phyloP scores from a whole-genome alignment of 257 asterid genomes.

The Primulina tabacum region DNA sequence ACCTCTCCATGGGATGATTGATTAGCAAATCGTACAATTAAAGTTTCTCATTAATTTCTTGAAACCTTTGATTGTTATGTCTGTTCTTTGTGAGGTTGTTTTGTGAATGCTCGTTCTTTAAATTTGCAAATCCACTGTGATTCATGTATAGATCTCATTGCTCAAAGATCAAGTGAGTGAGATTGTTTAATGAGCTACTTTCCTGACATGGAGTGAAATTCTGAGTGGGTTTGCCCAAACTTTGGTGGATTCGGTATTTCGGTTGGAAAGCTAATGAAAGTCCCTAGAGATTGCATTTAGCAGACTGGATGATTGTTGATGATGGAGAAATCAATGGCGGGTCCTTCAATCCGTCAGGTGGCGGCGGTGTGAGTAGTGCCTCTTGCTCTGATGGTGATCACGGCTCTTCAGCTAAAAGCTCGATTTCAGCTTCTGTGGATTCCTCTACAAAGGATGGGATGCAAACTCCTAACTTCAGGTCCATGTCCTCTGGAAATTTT shows the following conservation, averaged over 20 bases:
- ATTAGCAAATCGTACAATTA: constrained; percentile 23
- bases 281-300: constrained; percentile 57
- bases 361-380: constrained; percentile 48
- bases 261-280: constrained; percentile 55
- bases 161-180: constrained; percentile 28
- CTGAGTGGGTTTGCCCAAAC: constrained; percentile 78
- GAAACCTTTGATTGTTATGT: not conserved
- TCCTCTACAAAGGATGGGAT: constrained; percentile 54
- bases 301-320: constrained; percentile 67
- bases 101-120: constrained; percentile 16
- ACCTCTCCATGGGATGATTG: constrained; percentile 36
- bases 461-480: constrained; percentile 42
- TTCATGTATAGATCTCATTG: constrained; percentile 31
- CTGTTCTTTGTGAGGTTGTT: constrained; percentile 10
- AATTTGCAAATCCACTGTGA: constrained; percentile 31
- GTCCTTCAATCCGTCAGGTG: constrained; percentile 60
- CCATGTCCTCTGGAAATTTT: constrained; percentile 36
- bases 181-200: constrained; percentile 30
- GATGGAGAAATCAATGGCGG: constrained; percentile 61
- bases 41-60: constrained; percentile 9
- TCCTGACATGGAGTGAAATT: constrained; percentile 71
- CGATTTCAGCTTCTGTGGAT: constrained; percentile 67
- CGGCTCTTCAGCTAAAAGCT: constrained; percentile 75
- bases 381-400: constrained; percentile 64
- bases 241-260: constrained; percentile 37